A percentile compares a stretch with the other conserved stretches of the same genome.
Conservation (phyloP, 805 yeast species). For the Candida boidinii region DNA sequence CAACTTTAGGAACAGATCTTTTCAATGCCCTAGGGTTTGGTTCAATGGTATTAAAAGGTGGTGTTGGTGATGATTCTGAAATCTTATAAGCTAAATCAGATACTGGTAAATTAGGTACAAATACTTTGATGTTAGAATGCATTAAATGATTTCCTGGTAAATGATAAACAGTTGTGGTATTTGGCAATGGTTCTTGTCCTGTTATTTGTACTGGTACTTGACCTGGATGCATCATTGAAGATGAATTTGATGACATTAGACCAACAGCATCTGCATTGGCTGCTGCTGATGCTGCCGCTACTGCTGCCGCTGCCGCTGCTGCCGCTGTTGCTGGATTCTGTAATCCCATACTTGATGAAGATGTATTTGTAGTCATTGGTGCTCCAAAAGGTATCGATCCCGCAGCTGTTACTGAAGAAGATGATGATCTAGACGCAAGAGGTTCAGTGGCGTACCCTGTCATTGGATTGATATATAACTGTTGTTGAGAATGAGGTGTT, state of each 20-base stretch:
- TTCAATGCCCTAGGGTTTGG: conserved; percentile 4
- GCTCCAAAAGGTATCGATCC: conserved; percentile 2
- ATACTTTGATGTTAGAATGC: no score
- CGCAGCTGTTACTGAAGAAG: conserved; percentile 2
- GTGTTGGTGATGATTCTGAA: conserved; percentile 18
- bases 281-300: background rate
- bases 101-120: background rate
- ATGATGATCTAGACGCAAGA: no score
- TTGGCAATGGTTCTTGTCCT: background rate
- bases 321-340: conserved; percentile 1
- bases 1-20: conserved; percentile 18
- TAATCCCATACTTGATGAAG: background rate
- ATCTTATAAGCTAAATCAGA: conserved; percentile 15
- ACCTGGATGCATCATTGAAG: no score
- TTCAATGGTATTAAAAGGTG: conserved; percentile 18
- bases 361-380: background rate
- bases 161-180: background rate
- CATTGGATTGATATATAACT: no score
- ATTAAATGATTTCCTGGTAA: no score
- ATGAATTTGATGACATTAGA: no score
- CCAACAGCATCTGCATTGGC: background rate
- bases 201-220: background rate
- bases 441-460: no score
- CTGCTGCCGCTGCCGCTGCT: conserved; percentile 1
- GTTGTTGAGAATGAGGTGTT: no score